phyloP scores from a whole-genome alignment of 257 asterid species.

The Capsicum pubescens region DNA sequence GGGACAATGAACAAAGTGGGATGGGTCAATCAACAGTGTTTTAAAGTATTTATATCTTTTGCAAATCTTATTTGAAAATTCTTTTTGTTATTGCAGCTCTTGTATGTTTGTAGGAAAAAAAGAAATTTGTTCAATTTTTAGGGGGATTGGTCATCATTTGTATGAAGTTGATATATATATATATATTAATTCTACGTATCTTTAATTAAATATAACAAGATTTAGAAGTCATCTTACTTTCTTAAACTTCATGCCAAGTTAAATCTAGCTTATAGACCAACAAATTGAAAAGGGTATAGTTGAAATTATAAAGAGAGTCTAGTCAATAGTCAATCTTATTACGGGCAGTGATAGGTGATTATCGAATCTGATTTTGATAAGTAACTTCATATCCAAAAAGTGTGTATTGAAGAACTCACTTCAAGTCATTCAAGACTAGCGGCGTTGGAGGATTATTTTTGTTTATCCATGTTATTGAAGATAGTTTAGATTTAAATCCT shows the following conservation, averaged over 20 bases:
- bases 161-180: background rate
- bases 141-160: background rate
- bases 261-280: too few species aligned
- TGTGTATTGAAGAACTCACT: background rate
- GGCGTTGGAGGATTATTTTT: background rate
- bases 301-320: background rate
- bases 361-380: background rate
- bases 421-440: background rate
- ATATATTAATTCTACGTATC: too few species aligned
- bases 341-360: too few species aligned
- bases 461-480: background rate
- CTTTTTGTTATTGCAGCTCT: background rate
- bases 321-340: background rate
- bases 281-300: too few species aligned
- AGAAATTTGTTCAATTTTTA: background rate
- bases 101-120: background rate
- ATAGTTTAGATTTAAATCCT: background rate
- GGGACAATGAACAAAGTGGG: background rate
- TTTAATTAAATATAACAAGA: too few species aligned
- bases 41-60: background rate
- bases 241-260: too few species aligned
- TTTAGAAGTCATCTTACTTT: too few species aligned
- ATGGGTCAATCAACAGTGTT: background rate
- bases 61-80: background rate
- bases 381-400: background rate